Evolutionary conservation across 208 protist species (phyloP), one percentile per base, ranked within the genome.

Genomic region (Entamoeba histolytica): DNA sequence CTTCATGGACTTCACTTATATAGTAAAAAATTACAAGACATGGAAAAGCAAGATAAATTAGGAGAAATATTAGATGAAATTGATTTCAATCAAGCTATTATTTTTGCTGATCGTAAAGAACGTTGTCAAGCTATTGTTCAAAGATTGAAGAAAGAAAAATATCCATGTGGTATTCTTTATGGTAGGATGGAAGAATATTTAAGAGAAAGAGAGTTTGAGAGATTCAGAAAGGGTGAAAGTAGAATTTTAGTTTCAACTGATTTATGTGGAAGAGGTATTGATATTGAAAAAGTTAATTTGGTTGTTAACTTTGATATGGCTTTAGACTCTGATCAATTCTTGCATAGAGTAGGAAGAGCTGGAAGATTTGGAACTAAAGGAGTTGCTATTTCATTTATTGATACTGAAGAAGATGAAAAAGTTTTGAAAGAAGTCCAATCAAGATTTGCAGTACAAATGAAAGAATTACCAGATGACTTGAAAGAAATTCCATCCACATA

Each of bases 271-370:
- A 97, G 99, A 94, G 99, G 99, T 96, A 98, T 99, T 93, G 99
- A 99, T 95, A 98, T 99, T 94, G 98, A 99, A 94, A 96, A 97
- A 91, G 98, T 99, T 93, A 99, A 99, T 96, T 97, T 99, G 57
- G 99, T 99, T 50, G 97, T 99, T 94, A 99, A 99, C 96, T 99
- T 98, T 96, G 99, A 99, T 96, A 99, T 99, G 98, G 97, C 99
- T 49, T 97, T 97, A 19, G 95, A 97, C 95, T 23, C 94, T 51
- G 98, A 99, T 95, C 97, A 96, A 49, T 99, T 99, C 95, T 96
- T 99, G 28, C 99, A 99, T 95, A 97, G 99, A 94, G 97, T 98
- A 91, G 97, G 97, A 50, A 95, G 97, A 95, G 96, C 97, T 44
- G 99, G 98, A 93, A 97, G 99, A 92, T 99, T 99, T 94, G 99